A percentile compares a stretch with the other conserved stretches of the same genome.
Evolutionary conservation across 2,329 filamentous ascomycete genomes (phyloP).

Genomic region (Bimuria novae-zelandiae): DNA sequence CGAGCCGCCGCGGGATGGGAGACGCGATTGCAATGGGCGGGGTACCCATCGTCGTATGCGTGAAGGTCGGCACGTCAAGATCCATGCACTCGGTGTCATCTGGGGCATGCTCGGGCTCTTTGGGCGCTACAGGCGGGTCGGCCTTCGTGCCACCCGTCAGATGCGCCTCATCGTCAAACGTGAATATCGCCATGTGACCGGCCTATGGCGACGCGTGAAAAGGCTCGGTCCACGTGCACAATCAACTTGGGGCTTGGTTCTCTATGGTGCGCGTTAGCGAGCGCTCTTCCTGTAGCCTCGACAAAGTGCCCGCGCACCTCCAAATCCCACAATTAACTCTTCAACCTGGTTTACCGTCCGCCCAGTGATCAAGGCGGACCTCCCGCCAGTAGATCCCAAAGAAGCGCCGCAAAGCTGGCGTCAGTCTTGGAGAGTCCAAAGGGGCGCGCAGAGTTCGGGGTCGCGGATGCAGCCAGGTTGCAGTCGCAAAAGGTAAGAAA

Average conservation of each 20-base stretch:
- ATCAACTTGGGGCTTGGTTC: conserved; percentile 21
- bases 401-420: conserved; percentile 53
- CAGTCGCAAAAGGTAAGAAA: conserved; percentile 34
- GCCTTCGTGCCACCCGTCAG: conserved; percentile 21
- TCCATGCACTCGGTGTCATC: conserved; percentile 29
- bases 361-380: conserved; percentile 57
- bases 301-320: conserved; percentile 28
- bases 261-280: conserved; percentile 32
- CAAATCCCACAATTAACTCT: conserved; percentile 20
- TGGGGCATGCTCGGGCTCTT: conserved; percentile 22
- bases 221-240: conserved; percentile 11
- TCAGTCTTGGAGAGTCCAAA: conserved; percentile 48
- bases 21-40: conserved; percentile 44
- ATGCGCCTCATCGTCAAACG: conserved; percentile 42
- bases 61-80: conserved; percentile 26
- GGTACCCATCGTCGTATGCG: conserved; percentile 34
- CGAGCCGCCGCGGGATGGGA: conserved; percentile 35
- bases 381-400: conserved; percentile 53
- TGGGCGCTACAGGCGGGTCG: conserved; percentile 10
- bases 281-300: conserved; percentile 17
- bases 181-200: conserved; percentile 38
- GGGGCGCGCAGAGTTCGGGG: conserved; percentile 41
- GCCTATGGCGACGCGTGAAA: conserved; percentile 12
- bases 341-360: conserved; percentile 53
- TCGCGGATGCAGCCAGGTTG: conserved; percentile 41